phyloP scores from a whole-genome alignment of 495 filamentous ascomycete species.

The Hapsidospora chrysogenum region DNA sequence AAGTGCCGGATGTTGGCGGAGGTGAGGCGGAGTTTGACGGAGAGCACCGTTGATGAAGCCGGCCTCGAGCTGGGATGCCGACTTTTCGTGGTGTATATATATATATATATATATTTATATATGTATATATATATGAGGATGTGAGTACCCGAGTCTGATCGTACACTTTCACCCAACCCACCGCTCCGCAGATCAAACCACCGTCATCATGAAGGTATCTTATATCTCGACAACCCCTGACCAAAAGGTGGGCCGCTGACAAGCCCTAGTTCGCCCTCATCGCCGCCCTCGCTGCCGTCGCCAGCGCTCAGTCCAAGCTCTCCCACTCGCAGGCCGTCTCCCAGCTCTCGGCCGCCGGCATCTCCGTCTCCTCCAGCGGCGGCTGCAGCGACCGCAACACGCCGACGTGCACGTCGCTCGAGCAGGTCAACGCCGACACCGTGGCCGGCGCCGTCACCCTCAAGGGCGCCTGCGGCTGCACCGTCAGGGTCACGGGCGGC shows the following conservation, averaged over 20 bases:
- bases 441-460: slow-evolving; percentile 6
- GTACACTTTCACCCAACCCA: no score
- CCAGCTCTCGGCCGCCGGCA: slow-evolving; percentile 4
- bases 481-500: slow-evolving; percentile 7
- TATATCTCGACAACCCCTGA: background rate
- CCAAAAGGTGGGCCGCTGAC: slow-evolving; percentile 4
- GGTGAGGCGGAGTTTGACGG: no score
- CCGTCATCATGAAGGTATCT: background rate
- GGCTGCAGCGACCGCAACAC: slow-evolving; percentile 5
- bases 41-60: no score
- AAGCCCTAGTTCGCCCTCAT: background rate
- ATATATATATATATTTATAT: no score
- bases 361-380: slow-evolving; percentile 5
- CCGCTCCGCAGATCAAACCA: no score
- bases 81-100: no score
- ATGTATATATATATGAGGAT: no score
- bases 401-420: slow-evolving; percentile 7
- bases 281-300: slow-evolving; percentile 2
- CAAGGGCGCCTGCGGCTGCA: slow-evolving; percentile 6
- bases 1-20: no score
- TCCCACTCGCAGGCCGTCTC: slow-evolving; percentile 6
- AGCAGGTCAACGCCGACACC: slow-evolving; percentile 5
- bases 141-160: no score
- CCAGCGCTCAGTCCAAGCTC: slow-evolving; percentile 6
- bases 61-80: no score